Evolutionary conservation across 768 basidiomycete species (phyloP).

Genomic region (Pleurotus tuber-regium): DNA sequence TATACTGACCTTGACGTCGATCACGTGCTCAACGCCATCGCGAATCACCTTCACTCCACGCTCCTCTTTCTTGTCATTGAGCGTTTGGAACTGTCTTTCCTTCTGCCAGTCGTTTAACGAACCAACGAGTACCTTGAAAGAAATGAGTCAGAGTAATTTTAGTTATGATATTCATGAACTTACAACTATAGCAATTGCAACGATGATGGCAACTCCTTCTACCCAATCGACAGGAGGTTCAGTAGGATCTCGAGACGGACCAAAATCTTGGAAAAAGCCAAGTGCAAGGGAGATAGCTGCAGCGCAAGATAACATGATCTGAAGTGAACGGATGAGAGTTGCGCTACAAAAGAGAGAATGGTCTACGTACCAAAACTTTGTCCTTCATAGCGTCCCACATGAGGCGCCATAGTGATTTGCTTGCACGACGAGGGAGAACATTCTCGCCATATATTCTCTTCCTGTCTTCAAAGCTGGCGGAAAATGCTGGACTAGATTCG

Average conservation of each 20-base stretch:
- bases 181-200: slow-evolving; percentile 75
- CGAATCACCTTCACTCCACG: slow-evolving; percentile 85
- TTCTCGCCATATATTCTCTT: slow-evolving; percentile 74
- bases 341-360: slow-evolving; percentile 6
- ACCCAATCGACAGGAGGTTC: slow-evolving; percentile 95
- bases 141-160: too few relatives aligned
- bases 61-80: slow-evolving; percentile 96
- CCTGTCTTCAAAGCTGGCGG: slow-evolving; percentile 58
- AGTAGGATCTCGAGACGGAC: slow-evolving; percentile 52
- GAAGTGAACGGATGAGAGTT: slow-evolving; percentile 10
- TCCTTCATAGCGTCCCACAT: slow-evolving; percentile 90
- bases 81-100: slow-evolving; percentile 88
- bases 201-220: slow-evolving; percentile 83
- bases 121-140: slow-evolving; percentile 74
- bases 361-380: slow-evolving; percentile 73
- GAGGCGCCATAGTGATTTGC: slow-evolving; percentile 67
- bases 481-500: slow-evolving; percentile 25
- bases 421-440: slow-evolving; percentile 63
- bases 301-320: slow-evolving; percentile 90
- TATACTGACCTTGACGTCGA: slow-evolving; percentile 75
- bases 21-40: slow-evolving; percentile 60
- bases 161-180: too few relatives aligned
- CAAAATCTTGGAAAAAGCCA: slow-evolving; percentile 93
- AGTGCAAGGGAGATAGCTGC: slow-evolving; percentile 92
- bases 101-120: slow-evolving; percentile 99